These are phyloP conservation scores for Scedosporium boydii DNA, from an alignment of 2,329 filamentous ascomycete genomes.

Conservation along the genomic window DNA sequence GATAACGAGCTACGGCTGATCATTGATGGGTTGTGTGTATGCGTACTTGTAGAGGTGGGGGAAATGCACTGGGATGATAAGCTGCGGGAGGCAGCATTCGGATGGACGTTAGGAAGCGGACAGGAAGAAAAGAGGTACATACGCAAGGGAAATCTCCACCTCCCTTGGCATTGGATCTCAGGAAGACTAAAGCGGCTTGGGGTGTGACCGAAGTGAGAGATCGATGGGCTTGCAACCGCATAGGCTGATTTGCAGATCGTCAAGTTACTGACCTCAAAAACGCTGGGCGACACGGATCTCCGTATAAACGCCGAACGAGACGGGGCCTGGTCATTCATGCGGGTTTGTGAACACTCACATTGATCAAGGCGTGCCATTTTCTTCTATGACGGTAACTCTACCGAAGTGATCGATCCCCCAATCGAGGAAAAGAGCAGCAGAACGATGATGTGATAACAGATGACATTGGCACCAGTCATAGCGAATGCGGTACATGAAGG, in stretches of 20 bases:
- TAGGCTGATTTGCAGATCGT: constrained; percentile 1
- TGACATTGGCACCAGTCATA: not conserved
- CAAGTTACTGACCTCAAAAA: not conserved
- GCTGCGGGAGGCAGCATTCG: too few relatives aligned
- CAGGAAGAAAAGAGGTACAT: too few relatives aligned
- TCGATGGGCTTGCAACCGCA: not conserved
- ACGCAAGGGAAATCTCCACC: too few relatives aligned
- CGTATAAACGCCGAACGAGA: not conserved
- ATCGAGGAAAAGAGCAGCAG: not conserved
- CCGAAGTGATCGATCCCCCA: not conserved
- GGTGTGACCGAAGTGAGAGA: not conserved
- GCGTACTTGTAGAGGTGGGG: too few relatives aligned
- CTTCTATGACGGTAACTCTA: not conserved
- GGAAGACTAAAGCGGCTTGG: not conserved
- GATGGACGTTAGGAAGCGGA: too few relatives aligned
- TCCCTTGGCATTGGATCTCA: too few relatives aligned
- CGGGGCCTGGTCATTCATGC: not conserved
- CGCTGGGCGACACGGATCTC: not conserved
- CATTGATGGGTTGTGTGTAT: too few relatives aligned
- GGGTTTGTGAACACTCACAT: not conserved
- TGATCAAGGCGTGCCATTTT: too few relatives aligned
- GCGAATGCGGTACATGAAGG: not conserved
- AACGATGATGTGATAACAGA: not conserved
- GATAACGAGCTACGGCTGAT: not conserved
- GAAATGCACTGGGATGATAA: too few relatives aligned